Conservation (phyloP, 2,329 filamentous ascomycete genomes). For the Apiospora kogelbergensis region DNA sequence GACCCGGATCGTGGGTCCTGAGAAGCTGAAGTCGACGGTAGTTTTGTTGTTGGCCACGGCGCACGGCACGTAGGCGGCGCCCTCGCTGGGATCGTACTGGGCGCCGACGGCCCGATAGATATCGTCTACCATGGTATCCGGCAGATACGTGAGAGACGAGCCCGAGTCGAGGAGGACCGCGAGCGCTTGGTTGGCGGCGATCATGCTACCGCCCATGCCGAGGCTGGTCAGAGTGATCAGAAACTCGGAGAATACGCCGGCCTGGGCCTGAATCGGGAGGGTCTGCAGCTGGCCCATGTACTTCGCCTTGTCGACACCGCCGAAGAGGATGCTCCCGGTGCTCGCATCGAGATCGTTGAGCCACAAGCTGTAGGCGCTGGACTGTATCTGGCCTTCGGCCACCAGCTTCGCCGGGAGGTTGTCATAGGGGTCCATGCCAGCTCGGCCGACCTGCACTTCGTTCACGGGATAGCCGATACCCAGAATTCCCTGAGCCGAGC, state of each 20-base stretch:
- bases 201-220: slow-evolving; percentile 38
- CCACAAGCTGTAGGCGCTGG: slow-evolving; percentile 73
- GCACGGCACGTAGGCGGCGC: slow-evolving; percentile 63
- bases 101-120: slow-evolving; percentile 46
- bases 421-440: slow-evolving; percentile 54
- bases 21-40: slow-evolving; percentile 56
- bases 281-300: slow-evolving; percentile 64
- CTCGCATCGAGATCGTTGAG: slow-evolving; percentile 68
- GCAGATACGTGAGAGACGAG: slow-evolving; percentile 67
- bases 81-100: slow-evolving; percentile 51
- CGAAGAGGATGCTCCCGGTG: slow-evolving; percentile 70
- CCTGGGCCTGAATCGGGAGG: slow-evolving; percentile 61
- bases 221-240: slow-evolving; percentile 68
- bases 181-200: slow-evolving; percentile 51
- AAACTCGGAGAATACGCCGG: slow-evolving; percentile 59
- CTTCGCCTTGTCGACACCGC: slow-evolving; percentile 68
- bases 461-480: slow-evolving; percentile 82
- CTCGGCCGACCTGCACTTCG: slow-evolving; percentile 69
- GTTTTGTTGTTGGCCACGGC: slow-evolving; percentile 41
- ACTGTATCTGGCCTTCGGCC: slow-evolving; percentile 58
- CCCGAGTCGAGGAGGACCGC: slow-evolving; percentile 72
- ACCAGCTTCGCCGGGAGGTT: slow-evolving; percentile 70
- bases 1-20: slow-evolving; percentile 52
- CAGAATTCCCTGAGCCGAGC: slow-evolving; percentile 69
- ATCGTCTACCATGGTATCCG: slow-evolving; percentile 44